Evolutionary conservation across 345 rosid genomes (phyloP).

Genomic region (Corchorus olitorius): DNA sequence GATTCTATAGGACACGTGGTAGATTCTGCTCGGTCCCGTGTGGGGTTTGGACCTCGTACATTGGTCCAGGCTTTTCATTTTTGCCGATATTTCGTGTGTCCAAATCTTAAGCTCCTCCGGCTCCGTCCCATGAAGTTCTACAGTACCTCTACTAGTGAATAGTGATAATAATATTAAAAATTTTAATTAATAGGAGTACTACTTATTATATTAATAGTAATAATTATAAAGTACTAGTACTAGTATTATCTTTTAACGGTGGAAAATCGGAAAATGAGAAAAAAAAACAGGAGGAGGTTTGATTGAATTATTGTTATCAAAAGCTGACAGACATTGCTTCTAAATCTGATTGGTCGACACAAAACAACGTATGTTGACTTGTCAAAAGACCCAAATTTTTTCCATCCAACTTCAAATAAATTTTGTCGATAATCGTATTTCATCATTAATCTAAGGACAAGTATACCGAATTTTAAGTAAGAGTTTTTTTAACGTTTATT

Average conservation of each 20-base stretch:
- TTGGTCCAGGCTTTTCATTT: constrained; percentile 1
- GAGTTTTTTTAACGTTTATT: no score
- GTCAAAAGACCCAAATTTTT: background rate
- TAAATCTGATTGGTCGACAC: background rate
- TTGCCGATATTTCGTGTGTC: constrained; percentile 23
- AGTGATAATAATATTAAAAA: background rate
- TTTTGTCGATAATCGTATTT: no score
- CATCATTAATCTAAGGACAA: no score
- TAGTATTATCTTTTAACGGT: background rate
- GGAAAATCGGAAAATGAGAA: background rate
- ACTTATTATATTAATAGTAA: no score
- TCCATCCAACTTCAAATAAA: no score
- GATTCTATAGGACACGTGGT: constrained; percentile 31
- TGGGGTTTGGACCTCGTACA: background rate
- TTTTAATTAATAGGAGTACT: no score
- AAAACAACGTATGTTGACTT: background rate
- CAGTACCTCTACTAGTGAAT: background rate
- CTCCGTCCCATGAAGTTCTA: background rate
- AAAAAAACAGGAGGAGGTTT: background rate
- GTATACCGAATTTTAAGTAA: no score
- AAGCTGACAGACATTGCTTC: background rate
- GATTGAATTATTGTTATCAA: background rate
- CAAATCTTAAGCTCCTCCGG: background rate
- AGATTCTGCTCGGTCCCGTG: background rate
- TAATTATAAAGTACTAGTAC: no score